Base-by-base conservation (phyloP, 345 rosid genomes). In the Citrus medica region DNA sequence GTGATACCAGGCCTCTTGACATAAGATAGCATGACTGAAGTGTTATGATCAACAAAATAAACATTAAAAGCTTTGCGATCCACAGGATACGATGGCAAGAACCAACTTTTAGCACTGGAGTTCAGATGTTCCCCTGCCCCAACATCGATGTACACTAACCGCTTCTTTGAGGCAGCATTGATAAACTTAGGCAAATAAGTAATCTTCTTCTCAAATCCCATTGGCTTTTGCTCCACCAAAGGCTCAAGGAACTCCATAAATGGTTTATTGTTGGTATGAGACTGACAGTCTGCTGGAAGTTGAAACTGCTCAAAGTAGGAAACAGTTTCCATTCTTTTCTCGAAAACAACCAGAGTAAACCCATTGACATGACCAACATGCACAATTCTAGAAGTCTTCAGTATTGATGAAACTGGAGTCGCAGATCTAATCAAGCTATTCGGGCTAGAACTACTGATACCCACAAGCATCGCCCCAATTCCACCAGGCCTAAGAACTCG, bases 401-500 rank as follows among this genome's bases (percentile, higher is more conserved):
- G 76, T 28, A 92, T 68, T 0, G 92, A 90, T 22, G 98, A 90
- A 83, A 95, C 82, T 0, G 98, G 95, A 7, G 88, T 85, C 16
- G 94, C 98, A 0, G 94, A 93, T 81, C 90, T 87, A 30, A 95
- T 86, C 85, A 93, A 84, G 75, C 86, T 89, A 79, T 88, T 84
- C 0, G 91, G 84, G 67, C 85, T 88, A 30, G 86, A 86, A 24
- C 87, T 84, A 60, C 79, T 74, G 55, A 66, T 80, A 28, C 88
- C 81, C 6, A 92, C 88, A 73, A 95, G 97, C 89, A 93, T 83
- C 53, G 96, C 96, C 28, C 94, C 98, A 9, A 85, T 81, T 66
- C 97, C 99, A n/a, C 93, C 92, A 0, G 94, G 98, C 65, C 62
- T 86, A 75, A 93, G 90, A 32, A 95, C 82, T 6, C 97, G 98